These are phyloP conservation scores for Sphagnum tenellum DNA, from an alignment of 225 moss, liverwort and hornwort genomes.

Conservation along the genomic window DNA sequence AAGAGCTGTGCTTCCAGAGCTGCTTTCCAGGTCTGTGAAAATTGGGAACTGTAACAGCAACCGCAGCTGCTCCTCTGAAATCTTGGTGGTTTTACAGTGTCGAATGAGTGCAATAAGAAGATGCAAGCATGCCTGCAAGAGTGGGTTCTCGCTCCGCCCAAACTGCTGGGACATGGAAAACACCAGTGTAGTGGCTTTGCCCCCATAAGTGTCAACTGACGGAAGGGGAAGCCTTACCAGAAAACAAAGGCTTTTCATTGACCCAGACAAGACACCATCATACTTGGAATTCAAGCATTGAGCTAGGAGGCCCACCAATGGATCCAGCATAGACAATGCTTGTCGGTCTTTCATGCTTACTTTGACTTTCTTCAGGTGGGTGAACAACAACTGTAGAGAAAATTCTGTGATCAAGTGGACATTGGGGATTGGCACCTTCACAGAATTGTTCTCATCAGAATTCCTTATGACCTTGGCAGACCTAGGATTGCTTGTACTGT, in stretches of 20 bases:
- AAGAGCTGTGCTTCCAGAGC: slow-evolving; percentile 62
- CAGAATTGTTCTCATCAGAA: slow-evolving; percentile 13
- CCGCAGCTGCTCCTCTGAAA: slow-evolving; percentile 73
- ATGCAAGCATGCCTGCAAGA: slow-evolving; percentile 81
- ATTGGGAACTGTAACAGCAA: slow-evolving; percentile 74
- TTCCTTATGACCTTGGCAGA: slow-evolving; percentile 1
- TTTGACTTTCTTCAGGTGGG: slow-evolving; percentile 70
- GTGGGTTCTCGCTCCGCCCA: slow-evolving; percentile 58
- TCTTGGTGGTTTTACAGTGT: slow-evolving; percentile 57
- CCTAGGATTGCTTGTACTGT: slow-evolving; percentile 31
- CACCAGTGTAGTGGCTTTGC: slow-evolving; percentile 48
- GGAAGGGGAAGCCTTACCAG: slow-evolving; percentile 69
- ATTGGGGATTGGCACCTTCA: slow-evolving; percentile 37
- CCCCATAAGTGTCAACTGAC: slow-evolving; percentile 54
- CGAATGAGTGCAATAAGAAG: slow-evolving; percentile 76
- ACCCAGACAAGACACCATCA: slow-evolving; percentile 65
- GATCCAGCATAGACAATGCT: slow-evolving; percentile 75
- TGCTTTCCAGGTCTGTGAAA: slow-evolving; percentile 76
- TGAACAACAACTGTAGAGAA: slow-evolving; percentile 66
- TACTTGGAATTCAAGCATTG: slow-evolving; percentile 68
- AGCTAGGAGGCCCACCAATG: slow-evolving; percentile 61
- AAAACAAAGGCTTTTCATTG: slow-evolving; percentile 66
- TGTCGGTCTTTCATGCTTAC: slow-evolving; percentile 48
- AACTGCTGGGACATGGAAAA: slow-evolving; percentile 67
- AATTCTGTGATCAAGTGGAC: slow-evolving; percentile 77